Evolutionary conservation across 108 stramenopile genomes (phyloP), one percentile per base, ranked within the genome.

Genomic region (Nannochloropsis granulata): DNA sequence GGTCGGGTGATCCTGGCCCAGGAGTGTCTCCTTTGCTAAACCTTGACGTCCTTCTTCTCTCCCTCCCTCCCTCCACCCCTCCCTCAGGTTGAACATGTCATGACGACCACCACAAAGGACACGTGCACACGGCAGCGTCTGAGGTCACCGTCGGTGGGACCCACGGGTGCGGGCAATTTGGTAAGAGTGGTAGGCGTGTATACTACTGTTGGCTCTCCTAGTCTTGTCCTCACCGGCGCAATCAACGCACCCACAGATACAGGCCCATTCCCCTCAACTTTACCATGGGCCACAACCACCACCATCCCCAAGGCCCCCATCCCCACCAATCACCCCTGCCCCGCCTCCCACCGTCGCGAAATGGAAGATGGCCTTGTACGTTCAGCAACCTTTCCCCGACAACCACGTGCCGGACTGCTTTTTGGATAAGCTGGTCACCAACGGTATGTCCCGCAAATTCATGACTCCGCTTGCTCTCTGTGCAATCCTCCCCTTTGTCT

Each of bases 341-440:
- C 34, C 2, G 34, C 5, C 34, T 34, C 34, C 34, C 34, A 5
- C 34, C 34, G 34, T 34, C 34, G n/a, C 16, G 45, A 71, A 71
- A 71, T 86, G 86, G 86, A 83, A 79, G n/a, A 88, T 84, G 24
- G 87, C 88, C 0, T 78, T 90, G n/a, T 90, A 87, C 26, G 85
- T 82, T 34, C 43, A 81, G 79, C 89, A 90, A 80, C 87, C 87
- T 12, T 90, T 87, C 85, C 88, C 88, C 0, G 91, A 91, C 44
- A 90, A 91, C 85, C 79, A 89, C 80, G 88, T 86, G 79, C 89
- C 90, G 16, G 84, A 80, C 21, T 78, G 81, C 8, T 91, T 91
- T 45, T 81, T 91, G 78, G 88, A 89, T 45, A 86, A 87, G 44
- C 84, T 91, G 14, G 89, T 87, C 19, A 90, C 89, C 44, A 90